Conservation (phyloP, 225 moss, liverwort and hornwort genomes). For the Marchantia polymorpha region DNA sequence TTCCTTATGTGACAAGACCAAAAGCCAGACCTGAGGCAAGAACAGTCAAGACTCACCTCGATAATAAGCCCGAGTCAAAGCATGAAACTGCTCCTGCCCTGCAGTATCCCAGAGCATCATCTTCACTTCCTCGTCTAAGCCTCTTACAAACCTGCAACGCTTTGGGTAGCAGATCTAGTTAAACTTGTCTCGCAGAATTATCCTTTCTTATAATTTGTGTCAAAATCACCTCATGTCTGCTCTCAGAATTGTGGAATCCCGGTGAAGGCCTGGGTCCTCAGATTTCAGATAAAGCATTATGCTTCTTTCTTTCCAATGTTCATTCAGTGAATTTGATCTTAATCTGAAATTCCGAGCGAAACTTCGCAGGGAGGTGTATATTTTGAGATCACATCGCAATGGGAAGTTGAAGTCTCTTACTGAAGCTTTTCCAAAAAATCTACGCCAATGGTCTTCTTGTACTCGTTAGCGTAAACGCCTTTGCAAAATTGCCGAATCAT, state of each 20-base stretch:
- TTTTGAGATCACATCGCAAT: not conserved
- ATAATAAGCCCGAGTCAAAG: slow-evolving; percentile 83
- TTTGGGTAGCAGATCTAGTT: not conserved
- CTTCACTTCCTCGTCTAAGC: slow-evolving; percentile 79
- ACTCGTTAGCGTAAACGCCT: slow-evolving; percentile 58
- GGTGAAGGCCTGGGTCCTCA: not conserved
- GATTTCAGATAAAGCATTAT: not conserved
- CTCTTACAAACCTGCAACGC: slow-evolving; percentile 54
- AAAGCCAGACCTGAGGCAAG: not conserved
- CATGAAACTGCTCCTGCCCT: slow-evolving; percentile 92
- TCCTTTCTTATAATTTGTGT: not conserved
- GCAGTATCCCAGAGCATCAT: slow-evolving; percentile 98
- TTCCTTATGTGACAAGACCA: not conserved
- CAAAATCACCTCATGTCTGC: not conserved
- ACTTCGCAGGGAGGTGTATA: not conserved
- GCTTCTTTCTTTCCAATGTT: not conserved
- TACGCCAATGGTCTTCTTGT: slow-evolving; percentile 92
- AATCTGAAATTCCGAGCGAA: not conserved
- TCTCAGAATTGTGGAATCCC: not conserved
- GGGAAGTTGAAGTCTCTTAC: slow-evolving; percentile 32
- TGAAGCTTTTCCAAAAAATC: slow-evolving; percentile 86
- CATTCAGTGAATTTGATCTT: not conserved
- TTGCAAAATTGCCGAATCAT: slow-evolving; percentile 94
- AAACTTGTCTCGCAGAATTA: not conserved
- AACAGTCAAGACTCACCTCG: slow-evolving; percentile 44